Evolutionary conservation across 2,329 filamentous ascomycete species (phyloP).

Genomic region (Fusarium verticillioides): DNA sequence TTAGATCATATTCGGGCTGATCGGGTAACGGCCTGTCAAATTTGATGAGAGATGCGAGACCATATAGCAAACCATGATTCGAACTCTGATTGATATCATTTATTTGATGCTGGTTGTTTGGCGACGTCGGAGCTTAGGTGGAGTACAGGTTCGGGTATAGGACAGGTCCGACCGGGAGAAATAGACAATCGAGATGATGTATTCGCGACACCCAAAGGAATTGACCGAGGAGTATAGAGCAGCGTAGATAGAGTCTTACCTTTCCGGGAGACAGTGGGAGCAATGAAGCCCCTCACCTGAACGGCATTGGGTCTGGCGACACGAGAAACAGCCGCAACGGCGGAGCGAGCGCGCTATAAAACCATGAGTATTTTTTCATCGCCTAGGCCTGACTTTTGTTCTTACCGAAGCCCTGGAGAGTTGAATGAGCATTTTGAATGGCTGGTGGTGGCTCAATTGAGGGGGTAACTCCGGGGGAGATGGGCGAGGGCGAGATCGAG

Average conservation of each 20-base stretch:
- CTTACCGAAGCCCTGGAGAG: constrained; percentile 67
- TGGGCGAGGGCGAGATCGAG: constrained; percentile 9
- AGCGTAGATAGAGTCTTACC: constrained; percentile 58
- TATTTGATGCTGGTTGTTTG: constrained; percentile 20
- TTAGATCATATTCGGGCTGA: background rate
- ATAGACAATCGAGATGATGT: constrained; percentile 12
- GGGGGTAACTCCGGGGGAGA: constrained; percentile 46
- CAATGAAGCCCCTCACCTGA: constrained; percentile 68
- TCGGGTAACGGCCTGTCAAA: background rate
- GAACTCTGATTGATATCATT: background rate
- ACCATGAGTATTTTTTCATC: constrained; percentile 5
- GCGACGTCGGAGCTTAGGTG: constrained; percentile 45
- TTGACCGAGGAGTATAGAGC: background rate
- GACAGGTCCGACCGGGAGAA: constrained; percentile 34
- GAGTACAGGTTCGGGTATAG: constrained; percentile 45
- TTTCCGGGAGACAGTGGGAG: constrained; percentile 69
- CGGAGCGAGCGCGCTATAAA: constrained; percentile 63
- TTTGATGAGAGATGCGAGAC: background rate
- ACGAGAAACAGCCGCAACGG: constrained; percentile 61
- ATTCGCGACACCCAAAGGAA: constrained; percentile 3
- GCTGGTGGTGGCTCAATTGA: constrained; percentile 61
- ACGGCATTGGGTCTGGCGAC: constrained; percentile 54
- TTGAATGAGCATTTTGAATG: constrained; percentile 66
- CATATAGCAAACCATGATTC: background rate
- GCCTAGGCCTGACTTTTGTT: constrained; percentile 18